Conservation (phyloP, 1,284 basidiomycete genomes). For the Wallemia ichthyophaga region DNA sequence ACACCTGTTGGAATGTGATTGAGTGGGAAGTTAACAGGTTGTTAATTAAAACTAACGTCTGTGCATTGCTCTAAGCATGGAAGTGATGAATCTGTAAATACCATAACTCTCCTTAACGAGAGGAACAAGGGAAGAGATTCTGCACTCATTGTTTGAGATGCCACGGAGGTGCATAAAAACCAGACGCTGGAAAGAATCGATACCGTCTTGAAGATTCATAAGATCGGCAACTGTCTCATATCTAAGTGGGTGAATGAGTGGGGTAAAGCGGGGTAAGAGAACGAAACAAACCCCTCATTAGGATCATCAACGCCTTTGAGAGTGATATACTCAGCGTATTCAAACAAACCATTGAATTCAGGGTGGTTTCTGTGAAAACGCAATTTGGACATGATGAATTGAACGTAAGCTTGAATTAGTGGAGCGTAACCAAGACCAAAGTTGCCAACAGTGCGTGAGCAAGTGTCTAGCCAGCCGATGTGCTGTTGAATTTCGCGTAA, state of each 20-base stretch:
- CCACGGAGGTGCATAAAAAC: constrained; percentile 73
- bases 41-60: constrained; percentile 28
- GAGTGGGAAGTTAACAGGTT: not conserved
- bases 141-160: constrained; percentile 75
- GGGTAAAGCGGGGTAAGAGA: not conserved
- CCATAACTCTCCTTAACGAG: constrained; percentile 92
- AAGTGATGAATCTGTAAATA: constrained; percentile 87
- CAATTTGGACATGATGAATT: constrained; percentile 76
- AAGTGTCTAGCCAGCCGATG: constrained; percentile 84
- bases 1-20: constrained; percentile 29
- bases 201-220: constrained; percentile 85
- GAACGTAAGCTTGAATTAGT: constrained; percentile 73
- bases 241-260: constrained; percentile 19
- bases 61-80: constrained; percentile 86
- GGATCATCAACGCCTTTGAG: constrained; percentile 88
- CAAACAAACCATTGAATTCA: constrained; percentile 85
- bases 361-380: constrained; percentile 73
- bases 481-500: constrained; percentile 88
- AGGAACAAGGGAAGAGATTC: constrained; percentile 71
- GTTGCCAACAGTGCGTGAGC: constrained; percentile 50
- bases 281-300: constrained; percentile 61
- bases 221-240: constrained; percentile 88
- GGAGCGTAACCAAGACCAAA: constrained; percentile 59
- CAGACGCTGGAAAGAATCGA: constrained; percentile 86
- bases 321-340: constrained; percentile 88